Evolutionary conservation across 495 filamentous ascomycete genomes (phyloP).

Genomic region (Clavariopsis aquatica): DNA sequence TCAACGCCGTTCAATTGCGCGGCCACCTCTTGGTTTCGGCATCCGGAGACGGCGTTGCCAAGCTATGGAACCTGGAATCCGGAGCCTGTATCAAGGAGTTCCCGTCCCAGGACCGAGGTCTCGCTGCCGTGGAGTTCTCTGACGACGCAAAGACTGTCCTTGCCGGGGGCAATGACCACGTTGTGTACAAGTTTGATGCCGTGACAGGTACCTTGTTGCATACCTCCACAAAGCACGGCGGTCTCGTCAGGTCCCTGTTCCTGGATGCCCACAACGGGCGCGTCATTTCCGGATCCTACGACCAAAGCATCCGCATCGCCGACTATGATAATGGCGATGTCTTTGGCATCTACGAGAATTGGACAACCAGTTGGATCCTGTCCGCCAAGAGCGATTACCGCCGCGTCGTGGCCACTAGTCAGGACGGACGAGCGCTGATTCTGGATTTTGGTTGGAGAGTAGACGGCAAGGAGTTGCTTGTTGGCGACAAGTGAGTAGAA

Average conservation of each 20-base stretch:
- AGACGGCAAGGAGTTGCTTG: slow-evolving; percentile 30
- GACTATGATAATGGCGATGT: slow-evolving; percentile 73
- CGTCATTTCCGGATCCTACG: slow-evolving; percentile 88
- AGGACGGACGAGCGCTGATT: slow-evolving; percentile 87
- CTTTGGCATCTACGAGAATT: slow-evolving; percentile 76
- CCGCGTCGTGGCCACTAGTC: slow-evolving; percentile 87
- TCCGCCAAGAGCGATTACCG: slow-evolving; percentile 94
- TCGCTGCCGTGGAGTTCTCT: slow-evolving; percentile 93
- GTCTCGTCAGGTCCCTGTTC: slow-evolving; percentile 83
- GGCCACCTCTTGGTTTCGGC: slow-evolving; percentile 89
- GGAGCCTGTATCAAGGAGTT: slow-evolving; percentile 88
- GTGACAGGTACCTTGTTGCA: slow-evolving; percentile 81
- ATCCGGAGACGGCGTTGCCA: slow-evolving; percentile 87
- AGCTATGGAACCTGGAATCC: slow-evolving; percentile 88
- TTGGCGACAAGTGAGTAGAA: slow-evolving; percentile 10
- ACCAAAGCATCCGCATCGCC: slow-evolving; percentile 90
- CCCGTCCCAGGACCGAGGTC: slow-evolving; percentile 77
- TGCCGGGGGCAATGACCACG: slow-evolving; percentile 88
- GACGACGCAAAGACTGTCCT: slow-evolving; percentile 87
- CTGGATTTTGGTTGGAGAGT: slow-evolving; percentile 72
- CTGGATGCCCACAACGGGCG: slow-evolving; percentile 80
- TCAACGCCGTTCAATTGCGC: slow-evolving; percentile 92
- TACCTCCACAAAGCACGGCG: slow-evolving; percentile 73
- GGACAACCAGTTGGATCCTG: slow-evolving; percentile 94
- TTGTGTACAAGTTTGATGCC: slow-evolving; percentile 92